Conservation (phyloP, 169 alveolate genomes). For the Cryptosporidium xiaoi region DNA sequence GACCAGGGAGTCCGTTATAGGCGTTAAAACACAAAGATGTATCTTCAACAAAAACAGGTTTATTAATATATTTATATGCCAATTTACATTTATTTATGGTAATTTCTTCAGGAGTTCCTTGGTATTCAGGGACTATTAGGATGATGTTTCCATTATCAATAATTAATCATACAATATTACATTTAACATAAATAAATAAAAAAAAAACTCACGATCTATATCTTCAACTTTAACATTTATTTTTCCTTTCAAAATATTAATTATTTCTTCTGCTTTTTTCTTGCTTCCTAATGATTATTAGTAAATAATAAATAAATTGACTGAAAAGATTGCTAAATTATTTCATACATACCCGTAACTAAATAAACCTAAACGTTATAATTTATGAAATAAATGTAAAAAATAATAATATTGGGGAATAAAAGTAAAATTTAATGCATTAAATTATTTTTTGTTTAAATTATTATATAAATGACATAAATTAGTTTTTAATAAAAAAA, state of each 20-base stretch:
- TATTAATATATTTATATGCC: conserved; percentile 79
- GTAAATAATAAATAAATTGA: too few species aligned
- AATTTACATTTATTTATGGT: conserved; percentile 81
- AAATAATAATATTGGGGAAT: too few species aligned
- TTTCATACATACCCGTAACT: too few species aligned
- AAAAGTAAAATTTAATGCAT: too few species aligned
- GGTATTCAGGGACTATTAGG: conserved; percentile 81
- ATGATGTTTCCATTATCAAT: neutral
- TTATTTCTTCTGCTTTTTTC: conserved; percentile 24
- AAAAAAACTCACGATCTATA: conserved; percentile 49
- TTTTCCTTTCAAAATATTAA: conserved; percentile 9
- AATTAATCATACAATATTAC: neutral
- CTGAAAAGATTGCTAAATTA: too few species aligned
- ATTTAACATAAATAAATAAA: neutral
- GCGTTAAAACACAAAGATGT: conserved; percentile 93
- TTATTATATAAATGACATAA: too few species aligned
- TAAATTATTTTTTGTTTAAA: too few species aligned
- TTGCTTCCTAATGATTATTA: conserved; percentile 14
- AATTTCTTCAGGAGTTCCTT: conserved; percentile 83
- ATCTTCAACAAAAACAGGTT: conserved; percentile 91
- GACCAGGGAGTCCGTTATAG: conserved; percentile 93
- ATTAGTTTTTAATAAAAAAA: too few species aligned
- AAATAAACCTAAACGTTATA: too few species aligned
- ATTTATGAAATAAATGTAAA: too few species aligned
- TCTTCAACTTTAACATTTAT: conserved; percentile 5